A percentile compares a stretch with the other conserved stretches of the same genome.
phyloP scores from a whole-genome alignment of 805 yeast species.

The Spathaspora sp. region DNA sequence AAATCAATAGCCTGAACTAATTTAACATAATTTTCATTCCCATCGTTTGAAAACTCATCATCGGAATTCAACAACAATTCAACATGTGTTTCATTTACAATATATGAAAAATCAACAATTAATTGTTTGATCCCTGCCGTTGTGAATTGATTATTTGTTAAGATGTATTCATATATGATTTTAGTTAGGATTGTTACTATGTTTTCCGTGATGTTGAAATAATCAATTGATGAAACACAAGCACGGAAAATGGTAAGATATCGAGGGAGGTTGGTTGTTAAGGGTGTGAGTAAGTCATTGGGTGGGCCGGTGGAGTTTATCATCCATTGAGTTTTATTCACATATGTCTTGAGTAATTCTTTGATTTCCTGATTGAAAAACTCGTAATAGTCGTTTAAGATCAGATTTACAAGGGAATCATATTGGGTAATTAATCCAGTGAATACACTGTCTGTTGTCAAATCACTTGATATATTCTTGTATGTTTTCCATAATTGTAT shows the following conservation, averaged over 20 bases:
- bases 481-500: slow-evolving; percentile 38
- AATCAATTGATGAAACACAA: slow-evolving; percentile 26
- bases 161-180: slow-evolving; percentile 32
- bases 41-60: slow-evolving; percentile 15
- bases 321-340: slow-evolving; percentile 32
- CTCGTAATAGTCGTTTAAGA: slow-evolving; percentile 20
- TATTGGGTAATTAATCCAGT: slow-evolving; percentile 22
- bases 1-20: slow-evolving; percentile 27
- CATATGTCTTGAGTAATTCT: slow-evolving; percentile 30
- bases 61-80: slow-evolving; percentile 6
- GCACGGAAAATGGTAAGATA: slow-evolving; percentile 21
- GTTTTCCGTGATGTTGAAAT: slow-evolving; percentile 22
- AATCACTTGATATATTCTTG: neutral
- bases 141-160: slow-evolving; percentile 37
- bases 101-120: slow-evolving; percentile 23
- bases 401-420: slow-evolving; percentile 14
- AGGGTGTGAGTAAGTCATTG: slow-evolving; percentile 16
- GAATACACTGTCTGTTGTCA: slow-evolving; percentile 23
- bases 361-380: slow-evolving; percentile 33
- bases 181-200: slow-evolving; percentile 23
- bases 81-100: slow-evolving; percentile 12
- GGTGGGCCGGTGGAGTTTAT: slow-evolving; percentile 1
- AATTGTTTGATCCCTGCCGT: slow-evolving; percentile 30
- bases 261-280: slow-evolving; percentile 21
- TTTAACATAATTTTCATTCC: slow-evolving; percentile 21